phyloP scores from a whole-genome alignment of 164 flowering plant species.

The Umbellularia californica region DNA sequence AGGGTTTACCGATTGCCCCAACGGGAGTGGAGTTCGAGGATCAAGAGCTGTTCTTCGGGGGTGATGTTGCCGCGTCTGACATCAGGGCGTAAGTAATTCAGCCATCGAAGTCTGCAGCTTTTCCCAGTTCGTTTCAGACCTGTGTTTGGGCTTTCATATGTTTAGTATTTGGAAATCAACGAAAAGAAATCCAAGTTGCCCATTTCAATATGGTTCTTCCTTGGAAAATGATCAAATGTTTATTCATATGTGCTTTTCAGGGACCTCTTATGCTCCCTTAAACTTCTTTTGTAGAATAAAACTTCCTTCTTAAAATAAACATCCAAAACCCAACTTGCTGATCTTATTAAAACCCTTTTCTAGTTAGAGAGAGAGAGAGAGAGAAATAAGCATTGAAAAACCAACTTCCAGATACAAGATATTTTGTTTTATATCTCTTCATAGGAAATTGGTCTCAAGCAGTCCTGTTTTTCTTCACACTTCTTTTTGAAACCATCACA shows the following conservation, averaged over 20 bases:
- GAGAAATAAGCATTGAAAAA: no score
- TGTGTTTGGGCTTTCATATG: slow-evolving; percentile 13
- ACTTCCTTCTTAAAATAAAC: neutral
- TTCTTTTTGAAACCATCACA: no score
- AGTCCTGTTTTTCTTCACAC: no score
- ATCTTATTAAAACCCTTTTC: neutral
- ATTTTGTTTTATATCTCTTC: no score
- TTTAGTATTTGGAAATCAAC: neutral
- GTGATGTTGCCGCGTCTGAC: slow-evolving; percentile 75
- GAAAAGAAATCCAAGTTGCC: neutral
- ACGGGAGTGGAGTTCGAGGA: slow-evolving; percentile 68
- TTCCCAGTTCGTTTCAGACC: slow-evolving; percentile 78
- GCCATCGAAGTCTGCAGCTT: slow-evolving; percentile 72
- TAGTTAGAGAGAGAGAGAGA: no score
- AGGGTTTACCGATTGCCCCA: slow-evolving; percentile 59
- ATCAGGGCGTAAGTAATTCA: slow-evolving; percentile 75
- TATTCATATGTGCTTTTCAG: neutral
- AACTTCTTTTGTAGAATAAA: neutral
- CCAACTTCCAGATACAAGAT: no score
- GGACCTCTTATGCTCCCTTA: neutral
- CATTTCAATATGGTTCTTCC: neutral
- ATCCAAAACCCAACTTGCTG: neutral
- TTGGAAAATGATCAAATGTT: no score
- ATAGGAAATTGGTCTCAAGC: no score
- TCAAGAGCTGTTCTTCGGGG: slow-evolving; percentile 68